Percentiles rank a stretch among this genome's conserved stretches.
Conservation (phyloP, 192 early-diverging fungal species). For the Podila epigama region DNA sequence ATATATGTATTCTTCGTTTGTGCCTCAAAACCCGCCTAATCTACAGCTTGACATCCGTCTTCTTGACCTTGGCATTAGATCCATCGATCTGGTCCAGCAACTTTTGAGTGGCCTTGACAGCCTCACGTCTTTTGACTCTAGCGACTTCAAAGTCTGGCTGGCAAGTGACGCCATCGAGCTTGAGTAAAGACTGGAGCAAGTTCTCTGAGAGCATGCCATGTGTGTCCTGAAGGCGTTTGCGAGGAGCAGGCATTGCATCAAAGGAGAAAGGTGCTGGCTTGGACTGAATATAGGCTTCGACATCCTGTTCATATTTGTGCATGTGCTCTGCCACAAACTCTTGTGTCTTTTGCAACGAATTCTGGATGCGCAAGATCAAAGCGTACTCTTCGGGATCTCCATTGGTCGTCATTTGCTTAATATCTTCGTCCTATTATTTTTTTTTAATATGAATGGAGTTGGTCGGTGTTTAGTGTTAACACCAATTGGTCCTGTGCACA, state of each 20-base stretch:
- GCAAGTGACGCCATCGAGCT: slow-evolving; percentile 77
- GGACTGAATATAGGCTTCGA: slow-evolving; percentile 20
- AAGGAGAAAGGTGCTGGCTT: slow-evolving; percentile 43
- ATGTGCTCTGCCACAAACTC: slow-evolving; percentile 50
- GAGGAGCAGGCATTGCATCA: slow-evolving; percentile 51
- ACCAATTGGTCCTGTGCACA: no score
- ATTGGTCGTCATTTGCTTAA: slow-evolving; percentile 51
- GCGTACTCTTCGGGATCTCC: slow-evolving; percentile 63
- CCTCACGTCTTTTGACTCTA: slow-evolving; percentile 73
- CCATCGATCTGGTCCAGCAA: slow-evolving; percentile 81
- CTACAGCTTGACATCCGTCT: slow-evolving; percentile 47
- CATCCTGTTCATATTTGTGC: slow-evolving; percentile 53
- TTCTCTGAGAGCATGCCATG: slow-evolving; percentile 74
- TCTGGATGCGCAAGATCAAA: slow-evolving; percentile 54
- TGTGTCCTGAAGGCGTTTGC: slow-evolving; percentile 71
- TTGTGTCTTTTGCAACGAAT: slow-evolving; percentile 36
- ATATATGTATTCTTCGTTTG: no score
- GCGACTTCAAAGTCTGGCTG: slow-evolving; percentile 75
- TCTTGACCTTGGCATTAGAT: slow-evolving; percentile 66
- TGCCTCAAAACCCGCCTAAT: no score
- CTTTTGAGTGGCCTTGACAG: slow-evolving; percentile 74
- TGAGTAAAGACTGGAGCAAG: slow-evolving; percentile 80
- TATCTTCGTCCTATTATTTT: slow-evolving; percentile 44
- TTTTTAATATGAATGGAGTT: no score
- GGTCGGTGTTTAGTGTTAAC: no score